Percentiles rank a stretch among this genome's conserved stretches.
These are phyloP conservation scores for Plantago elongata DNA, from an alignment of 257 asterid species.

Conservation along the genomic window DNA sequence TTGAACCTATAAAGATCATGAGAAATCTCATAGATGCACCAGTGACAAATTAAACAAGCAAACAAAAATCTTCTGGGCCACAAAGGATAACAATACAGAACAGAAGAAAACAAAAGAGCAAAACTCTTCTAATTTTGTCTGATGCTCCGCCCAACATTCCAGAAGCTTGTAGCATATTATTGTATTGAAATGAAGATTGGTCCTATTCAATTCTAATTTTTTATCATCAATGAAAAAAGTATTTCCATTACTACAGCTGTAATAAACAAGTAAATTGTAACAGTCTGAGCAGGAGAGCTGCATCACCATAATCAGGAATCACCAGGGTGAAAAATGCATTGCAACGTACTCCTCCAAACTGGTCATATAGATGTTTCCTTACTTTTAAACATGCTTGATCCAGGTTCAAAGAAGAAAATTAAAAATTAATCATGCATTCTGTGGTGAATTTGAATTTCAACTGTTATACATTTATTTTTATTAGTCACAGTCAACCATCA, in stretches of 20 bases:
- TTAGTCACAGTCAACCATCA: no score
- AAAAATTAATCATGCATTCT: no score
- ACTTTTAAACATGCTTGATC: no score
- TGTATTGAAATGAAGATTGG: neutral
- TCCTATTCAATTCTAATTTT: neutral
- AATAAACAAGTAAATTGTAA: slow-evolving; percentile 8
- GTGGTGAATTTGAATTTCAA: no score
- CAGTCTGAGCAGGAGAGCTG: slow-evolving; percentile 12
- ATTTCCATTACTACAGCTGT: slow-evolving; percentile 6
- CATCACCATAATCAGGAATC: slow-evolving; percentile 16
- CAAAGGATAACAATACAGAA: slow-evolving; percentile 53
- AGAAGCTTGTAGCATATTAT: slow-evolving; percentile 31
- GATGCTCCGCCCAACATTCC: slow-evolving; percentile 34
- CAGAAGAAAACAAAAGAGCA: slow-evolving; percentile 52
- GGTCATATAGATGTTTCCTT: no score
- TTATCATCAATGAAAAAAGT: slow-evolving; percentile 15
- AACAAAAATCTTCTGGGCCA: slow-evolving; percentile 52
- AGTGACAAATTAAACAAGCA: slow-evolving; percentile 40
- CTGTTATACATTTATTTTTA: no score
- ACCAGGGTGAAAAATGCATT: slow-evolving; percentile 7
- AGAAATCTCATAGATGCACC: slow-evolving; percentile 26
- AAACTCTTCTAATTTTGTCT: slow-evolving; percentile 34
- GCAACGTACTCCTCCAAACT: no score
- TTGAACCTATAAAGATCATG: slow-evolving; percentile 10
- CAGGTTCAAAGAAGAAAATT: no score